Conservation (phyloP, 768 basidiomycete species). For the Multifurca ochricompacta region DNA sequence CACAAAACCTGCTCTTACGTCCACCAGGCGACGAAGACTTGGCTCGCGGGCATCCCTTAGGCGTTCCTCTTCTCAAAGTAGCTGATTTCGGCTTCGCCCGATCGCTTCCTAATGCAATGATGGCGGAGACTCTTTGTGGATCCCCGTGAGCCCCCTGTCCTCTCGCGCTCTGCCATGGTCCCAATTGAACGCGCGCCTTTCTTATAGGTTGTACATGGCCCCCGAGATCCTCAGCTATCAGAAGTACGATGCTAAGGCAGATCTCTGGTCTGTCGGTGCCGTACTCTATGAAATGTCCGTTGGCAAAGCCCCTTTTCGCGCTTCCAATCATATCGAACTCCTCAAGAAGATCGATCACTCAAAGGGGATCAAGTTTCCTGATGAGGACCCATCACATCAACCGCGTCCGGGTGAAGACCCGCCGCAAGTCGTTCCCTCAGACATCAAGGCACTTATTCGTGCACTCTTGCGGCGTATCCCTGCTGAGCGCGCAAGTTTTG, state of each 20-base stretch:
- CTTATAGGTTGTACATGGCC: constrained; percentile 87
- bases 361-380: constrained; percentile 91
- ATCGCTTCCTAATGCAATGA: constrained; percentile 80
- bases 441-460: constrained; percentile 85
- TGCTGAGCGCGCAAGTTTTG: constrained; percentile 76
- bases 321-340: constrained; percentile 92
- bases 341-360: constrained; percentile 86
- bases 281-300: constrained; percentile 94
- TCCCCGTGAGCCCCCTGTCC: constrained; percentile 63
- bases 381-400: constrained; percentile 62
- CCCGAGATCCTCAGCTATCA: constrained; percentile 96
- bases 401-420: constrained; percentile 41
- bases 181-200: not conserved
- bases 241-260: constrained; percentile 96
- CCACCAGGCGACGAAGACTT: constrained; percentile 75
- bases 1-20: constrained; percentile 90
- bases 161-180: too few relatives aligned
- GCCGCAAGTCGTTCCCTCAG: constrained; percentile 55
- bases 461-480: constrained; percentile 79
- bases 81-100: constrained; percentile 99
- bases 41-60: constrained; percentile 80
- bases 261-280: constrained; percentile 97
- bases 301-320: constrained; percentile 90
- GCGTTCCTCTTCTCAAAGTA: constrained; percentile 91
- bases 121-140: constrained; percentile 97